These are phyloP conservation scores for Mytilinidion resinicola DNA, from an alignment of 495 filamentous ascomycete species.

Conservation along the genomic window DNA sequence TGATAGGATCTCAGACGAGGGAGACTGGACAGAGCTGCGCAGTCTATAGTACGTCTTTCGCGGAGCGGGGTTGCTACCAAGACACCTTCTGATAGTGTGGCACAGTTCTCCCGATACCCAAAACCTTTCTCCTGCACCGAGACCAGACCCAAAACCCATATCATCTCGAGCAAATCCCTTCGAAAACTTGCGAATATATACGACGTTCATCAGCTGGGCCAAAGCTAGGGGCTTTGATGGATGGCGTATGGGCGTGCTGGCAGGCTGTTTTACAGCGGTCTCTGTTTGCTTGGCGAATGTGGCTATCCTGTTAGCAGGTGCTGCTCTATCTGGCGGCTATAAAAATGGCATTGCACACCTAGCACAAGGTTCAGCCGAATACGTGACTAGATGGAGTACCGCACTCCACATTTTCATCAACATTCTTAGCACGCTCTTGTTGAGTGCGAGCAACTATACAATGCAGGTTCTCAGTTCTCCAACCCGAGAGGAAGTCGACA, in stretches of 20 bases:
- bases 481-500: conserved; percentile 30
- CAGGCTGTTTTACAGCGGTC: neutral
- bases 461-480: conserved; percentile 29
- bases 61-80: too few species aligned
- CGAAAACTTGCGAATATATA: too few species aligned
- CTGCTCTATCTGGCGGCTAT: neutral
- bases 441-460: conserved; percentile 28
- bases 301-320: neutral
- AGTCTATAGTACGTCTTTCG: too few species aligned
- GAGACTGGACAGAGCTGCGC: too few species aligned
- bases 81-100: too few species aligned
- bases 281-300: neutral
- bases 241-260: neutral
- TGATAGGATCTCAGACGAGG: too few species aligned
- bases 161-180: too few species aligned
- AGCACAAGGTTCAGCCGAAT: neutral
- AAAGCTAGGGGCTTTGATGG: neutral
- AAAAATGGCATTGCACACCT: neutral
- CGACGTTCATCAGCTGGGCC: too few species aligned
- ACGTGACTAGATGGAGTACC: conserved; percentile 1
- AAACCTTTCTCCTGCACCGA: too few species aligned
- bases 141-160: too few species aligned
- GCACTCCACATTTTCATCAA: conserved; percentile 28
- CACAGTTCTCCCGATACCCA: too few species aligned
- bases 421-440: conserved; percentile 20